These are phyloP conservation scores for Annulohypoxylon bovei DNA, from an alignment of 495 filamentous ascomycete species.

Conservation along the genomic window DNA sequence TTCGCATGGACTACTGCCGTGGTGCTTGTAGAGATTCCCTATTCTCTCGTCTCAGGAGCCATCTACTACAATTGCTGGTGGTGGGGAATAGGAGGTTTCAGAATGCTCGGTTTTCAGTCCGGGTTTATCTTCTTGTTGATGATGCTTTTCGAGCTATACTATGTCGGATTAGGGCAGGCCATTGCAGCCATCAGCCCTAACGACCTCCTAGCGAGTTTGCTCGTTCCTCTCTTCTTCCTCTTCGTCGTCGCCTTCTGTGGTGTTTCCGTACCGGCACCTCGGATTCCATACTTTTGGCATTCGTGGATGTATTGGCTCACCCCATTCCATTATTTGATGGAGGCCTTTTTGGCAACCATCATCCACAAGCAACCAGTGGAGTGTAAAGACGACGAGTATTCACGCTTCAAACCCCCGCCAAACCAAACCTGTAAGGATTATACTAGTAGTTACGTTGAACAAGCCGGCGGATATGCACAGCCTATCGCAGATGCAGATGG, in stretches of 20 bases:
- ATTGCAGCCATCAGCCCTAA: conserved; percentile 80
- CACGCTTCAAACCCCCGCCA: conserved; percentile 64
- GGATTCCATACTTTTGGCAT: conserved; percentile 68
- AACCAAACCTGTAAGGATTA: conserved; percentile 64
- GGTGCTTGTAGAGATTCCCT: conserved; percentile 69
- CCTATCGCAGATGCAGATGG: conserved; percentile 50
- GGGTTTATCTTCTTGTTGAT: conserved; percentile 63
- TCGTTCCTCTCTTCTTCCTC: conserved; percentile 72
- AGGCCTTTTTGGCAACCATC: conserved; percentile 63
- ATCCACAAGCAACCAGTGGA: conserved; percentile 64
- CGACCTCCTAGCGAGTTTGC: conserved; percentile 73
- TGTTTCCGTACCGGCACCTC: conserved; percentile 66
- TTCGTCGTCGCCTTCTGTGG: conserved; percentile 73
- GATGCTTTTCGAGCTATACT: conserved; percentile 77
- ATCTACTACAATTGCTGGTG: conserved; percentile 70
- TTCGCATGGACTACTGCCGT: conserved; percentile 61
- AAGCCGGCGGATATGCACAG: conserved; percentile 63
- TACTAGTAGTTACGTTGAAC: conserved; percentile 51
- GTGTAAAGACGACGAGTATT: conserved; percentile 67
- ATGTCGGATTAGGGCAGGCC: conserved; percentile 77
- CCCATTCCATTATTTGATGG: conserved; percentile 71
- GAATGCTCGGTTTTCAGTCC: conserved; percentile 58
- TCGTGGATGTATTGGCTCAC: conserved; percentile 74
- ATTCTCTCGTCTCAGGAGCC: conserved; percentile 60
- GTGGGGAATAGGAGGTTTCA: conserved; percentile 62